phyloP scores from a whole-genome alignment of 192 early-diverging fungal species.

The Dimargaris xerosporica region DNA sequence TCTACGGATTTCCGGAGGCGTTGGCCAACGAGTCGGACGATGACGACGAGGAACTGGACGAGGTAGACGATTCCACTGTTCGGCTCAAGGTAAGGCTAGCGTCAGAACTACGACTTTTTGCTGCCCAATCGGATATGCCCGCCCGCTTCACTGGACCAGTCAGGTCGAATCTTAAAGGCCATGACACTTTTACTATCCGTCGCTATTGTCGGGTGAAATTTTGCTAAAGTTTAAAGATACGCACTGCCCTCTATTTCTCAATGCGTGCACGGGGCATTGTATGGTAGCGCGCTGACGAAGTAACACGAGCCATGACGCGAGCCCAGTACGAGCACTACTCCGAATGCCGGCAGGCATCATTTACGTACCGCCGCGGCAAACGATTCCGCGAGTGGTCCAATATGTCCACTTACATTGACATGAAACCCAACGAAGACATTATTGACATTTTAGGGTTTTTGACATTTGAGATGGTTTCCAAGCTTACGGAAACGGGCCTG shows the following conservation, averaged over 20 bases:
- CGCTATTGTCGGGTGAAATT: too few relatives aligned
- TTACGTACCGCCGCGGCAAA: conserved; percentile 87
- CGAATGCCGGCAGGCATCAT: conserved; percentile 94
- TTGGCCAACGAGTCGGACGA: conserved; percentile 70
- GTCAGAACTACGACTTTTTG: too few relatives aligned
- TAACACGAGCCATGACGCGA: conserved; percentile 86
- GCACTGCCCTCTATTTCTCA: too few relatives aligned
- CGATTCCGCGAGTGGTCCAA: conserved; percentile 91
- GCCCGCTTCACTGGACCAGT: too few relatives aligned
- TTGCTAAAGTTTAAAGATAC: too few relatives aligned
- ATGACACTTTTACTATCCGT: too few relatives aligned
- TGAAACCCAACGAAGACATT: conserved; percentile 82
- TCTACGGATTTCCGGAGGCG: conserved; percentile 62
- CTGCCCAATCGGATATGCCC: too few relatives aligned
- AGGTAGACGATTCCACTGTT: conserved; percentile 77
- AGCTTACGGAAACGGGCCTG: conserved; percentile 76
- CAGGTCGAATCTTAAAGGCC: too few relatives aligned
- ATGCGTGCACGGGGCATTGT: too few relatives aligned
- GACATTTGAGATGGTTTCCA: conserved; percentile 86
- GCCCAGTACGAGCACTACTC: conserved; percentile 99
- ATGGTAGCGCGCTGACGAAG: conserved; percentile 66
- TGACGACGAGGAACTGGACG: conserved; percentile 80
- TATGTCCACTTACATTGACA: conserved; percentile 76
- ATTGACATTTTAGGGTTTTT: conserved; percentile 95
- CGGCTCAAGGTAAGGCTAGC: conserved; percentile 40